These are phyloP conservation scores for Aspergillus eucalypticola DNA, from an alignment of 2,329 filamentous ascomycete species.

Conservation along the genomic window DNA sequence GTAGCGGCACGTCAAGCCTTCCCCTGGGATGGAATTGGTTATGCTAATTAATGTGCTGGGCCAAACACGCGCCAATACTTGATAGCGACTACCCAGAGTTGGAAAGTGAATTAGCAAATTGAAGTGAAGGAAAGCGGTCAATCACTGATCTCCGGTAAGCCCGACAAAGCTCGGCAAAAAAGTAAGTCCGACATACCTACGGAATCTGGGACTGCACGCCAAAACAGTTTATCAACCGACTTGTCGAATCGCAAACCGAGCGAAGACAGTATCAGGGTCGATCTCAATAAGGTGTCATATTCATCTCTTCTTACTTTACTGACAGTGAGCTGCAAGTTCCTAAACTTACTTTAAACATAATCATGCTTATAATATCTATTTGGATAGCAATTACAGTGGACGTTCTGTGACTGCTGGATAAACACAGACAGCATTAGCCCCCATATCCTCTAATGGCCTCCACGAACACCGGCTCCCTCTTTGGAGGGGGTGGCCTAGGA, in stretches of 20 bases:
- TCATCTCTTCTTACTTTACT: background rate
- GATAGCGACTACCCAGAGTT: background rate
- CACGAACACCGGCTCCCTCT: conserved; percentile 30
- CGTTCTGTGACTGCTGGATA: background rate
- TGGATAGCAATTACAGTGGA: background rate
- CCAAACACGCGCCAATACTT: background rate
- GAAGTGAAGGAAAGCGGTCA: background rate
- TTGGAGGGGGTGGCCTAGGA: conserved; percentile 31
- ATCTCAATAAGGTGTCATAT: background rate
- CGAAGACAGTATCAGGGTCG: background rate
- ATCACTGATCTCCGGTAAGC: background rate
- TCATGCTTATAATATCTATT: background rate
- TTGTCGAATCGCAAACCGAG: background rate
- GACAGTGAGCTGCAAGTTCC: background rate
- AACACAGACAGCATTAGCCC: background rate
- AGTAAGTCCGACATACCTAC: conserved; percentile 18
- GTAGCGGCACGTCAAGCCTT: background rate
- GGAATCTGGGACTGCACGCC: conserved; percentile 10
- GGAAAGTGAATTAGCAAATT: background rate
- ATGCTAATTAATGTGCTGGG: background rate
- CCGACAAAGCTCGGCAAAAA: conserved; percentile 15
- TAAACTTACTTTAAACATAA: background rate
- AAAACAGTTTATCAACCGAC: background rate
- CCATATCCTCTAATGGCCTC: conserved; percentile 18
- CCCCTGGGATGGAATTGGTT: background rate